Evolutionary conservation across 176 grass and related monocot species (phyloP).

Genomic region (Paspalum vaginatum): DNA sequence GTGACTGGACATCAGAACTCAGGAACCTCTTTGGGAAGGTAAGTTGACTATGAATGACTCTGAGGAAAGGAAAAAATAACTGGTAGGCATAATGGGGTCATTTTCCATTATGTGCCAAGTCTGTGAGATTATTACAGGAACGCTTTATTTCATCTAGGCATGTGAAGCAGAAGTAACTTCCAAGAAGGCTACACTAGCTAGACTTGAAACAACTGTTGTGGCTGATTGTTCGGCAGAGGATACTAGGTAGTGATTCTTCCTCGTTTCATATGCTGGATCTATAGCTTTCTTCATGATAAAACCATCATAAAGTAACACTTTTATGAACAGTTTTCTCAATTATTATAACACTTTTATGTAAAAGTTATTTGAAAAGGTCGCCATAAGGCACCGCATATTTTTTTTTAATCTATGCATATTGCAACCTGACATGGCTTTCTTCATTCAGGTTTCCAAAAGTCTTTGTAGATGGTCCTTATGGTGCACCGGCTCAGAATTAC

Average conservation of each 20-base stretch:
- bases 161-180: constrained; percentile 72
- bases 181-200: constrained; percentile 82
- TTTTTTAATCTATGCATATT: background rate
- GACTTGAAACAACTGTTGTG: constrained; percentile 89
- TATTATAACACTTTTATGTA: too few relatives aligned
- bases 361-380: background rate
- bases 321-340: background rate
- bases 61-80: background rate
- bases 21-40: constrained; percentile 93
- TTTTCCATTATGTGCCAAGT: background rate
- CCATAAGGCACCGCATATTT: background rate
- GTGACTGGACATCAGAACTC: constrained; percentile 96
- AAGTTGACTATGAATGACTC: background rate
- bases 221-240: constrained; percentile 66
- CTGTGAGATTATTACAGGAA: constrained; percentile 5
- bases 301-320: background rate
- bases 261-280: background rate
- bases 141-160: constrained; percentile 55
- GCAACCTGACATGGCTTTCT: background rate
- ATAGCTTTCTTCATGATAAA: background rate
- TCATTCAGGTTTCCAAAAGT: constrained; percentile 82
- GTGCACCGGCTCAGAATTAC: constrained; percentile 98
- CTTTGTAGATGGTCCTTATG: constrained; percentile 83
- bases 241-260: constrained; percentile 51
- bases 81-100: background rate